These are phyloP conservation scores for Mycena citricolor DNA, from an alignment of 1,284 basidiomycete species.

Conservation along the genomic window DNA sequence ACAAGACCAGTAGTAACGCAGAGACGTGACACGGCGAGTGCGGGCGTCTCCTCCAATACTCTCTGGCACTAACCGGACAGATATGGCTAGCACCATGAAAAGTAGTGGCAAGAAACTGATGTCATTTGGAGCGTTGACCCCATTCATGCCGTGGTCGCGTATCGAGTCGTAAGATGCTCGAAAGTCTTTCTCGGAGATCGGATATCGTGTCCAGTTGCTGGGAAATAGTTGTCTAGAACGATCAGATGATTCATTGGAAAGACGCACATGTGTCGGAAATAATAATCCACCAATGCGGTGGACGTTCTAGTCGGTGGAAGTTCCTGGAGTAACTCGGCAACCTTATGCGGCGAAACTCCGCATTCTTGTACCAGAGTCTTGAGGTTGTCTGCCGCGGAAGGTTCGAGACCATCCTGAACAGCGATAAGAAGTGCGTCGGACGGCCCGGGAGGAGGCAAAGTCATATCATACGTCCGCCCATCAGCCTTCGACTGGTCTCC, in stretches of 20 bases:
- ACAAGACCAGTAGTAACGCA: conserved; percentile 95
- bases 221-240: conserved; percentile 14
- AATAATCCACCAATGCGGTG: conserved; percentile 74
- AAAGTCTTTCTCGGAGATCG: conserved; percentile 86
- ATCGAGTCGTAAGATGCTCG: conserved; percentile 79
- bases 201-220: conserved; percentile 95
- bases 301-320: conserved; percentile 76
- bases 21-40: conserved; percentile 72
- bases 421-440: conserved; percentile 33
- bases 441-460: conserved; percentile 20
- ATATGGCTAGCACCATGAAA: conserved; percentile 91
- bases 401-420: conserved; percentile 56
- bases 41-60: conserved; percentile 78
- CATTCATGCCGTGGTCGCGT: conserved; percentile 62
- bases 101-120: conserved; percentile 87
- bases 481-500: conserved; percentile 28
- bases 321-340: conserved; percentile 86
- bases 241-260: conserved; percentile 7
- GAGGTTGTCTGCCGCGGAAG: conserved; percentile 74
- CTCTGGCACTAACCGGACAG: conserved; percentile 84
- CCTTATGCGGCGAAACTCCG: conserved; percentile 85
- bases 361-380: conserved; percentile 86
- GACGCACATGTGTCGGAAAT: conserved; percentile 73
- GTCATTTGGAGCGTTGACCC: conserved; percentile 71
- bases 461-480: conserved; percentile 8